Evolutionary conservation across 192 early-diverging fungal species (phyloP).

Genomic region (Funneliformis mosseae): DNA sequence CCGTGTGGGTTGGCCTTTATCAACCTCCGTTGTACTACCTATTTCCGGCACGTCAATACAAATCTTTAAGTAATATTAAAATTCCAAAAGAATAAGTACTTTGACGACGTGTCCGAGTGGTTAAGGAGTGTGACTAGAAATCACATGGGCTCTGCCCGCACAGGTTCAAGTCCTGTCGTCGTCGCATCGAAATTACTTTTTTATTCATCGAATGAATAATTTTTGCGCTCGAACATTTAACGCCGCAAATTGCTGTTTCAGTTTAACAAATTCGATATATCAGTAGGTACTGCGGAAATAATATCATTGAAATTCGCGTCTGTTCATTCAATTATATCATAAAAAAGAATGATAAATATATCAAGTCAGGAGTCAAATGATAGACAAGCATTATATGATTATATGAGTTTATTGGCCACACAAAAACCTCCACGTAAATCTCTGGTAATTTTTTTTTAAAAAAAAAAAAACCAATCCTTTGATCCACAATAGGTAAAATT

Average conservation of each 20-base stretch:
- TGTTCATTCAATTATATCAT: too few species aligned
- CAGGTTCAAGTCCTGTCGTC: constrained; percentile 39
- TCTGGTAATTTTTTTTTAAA: neutral
- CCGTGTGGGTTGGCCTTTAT: neutral
- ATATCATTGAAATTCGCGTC: too few species aligned
- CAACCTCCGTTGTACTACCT: neutral
- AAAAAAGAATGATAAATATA: too few species aligned
- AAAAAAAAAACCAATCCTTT: too few species aligned
- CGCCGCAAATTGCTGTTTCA: too few species aligned
- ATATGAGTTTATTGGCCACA: neutral
- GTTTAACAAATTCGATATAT: too few species aligned
- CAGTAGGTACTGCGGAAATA: too few species aligned
- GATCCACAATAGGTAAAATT: too few species aligned
- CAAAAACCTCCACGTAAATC: neutral
- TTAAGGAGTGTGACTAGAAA: constrained; percentile 41
- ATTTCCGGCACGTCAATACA: neutral
- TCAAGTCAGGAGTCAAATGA: too few species aligned
- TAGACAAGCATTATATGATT: too few species aligned
- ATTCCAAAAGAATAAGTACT: neutral
- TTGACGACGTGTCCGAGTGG: constrained; percentile 37
- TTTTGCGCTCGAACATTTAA: too few species aligned
- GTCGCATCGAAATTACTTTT: neutral
- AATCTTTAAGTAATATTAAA: neutral
- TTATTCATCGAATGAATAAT: neutral
- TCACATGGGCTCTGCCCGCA: constrained; percentile 39